A percentile compares a stretch with the other conserved stretches of the same genome.
Conservation (phyloP, 75 land plant species). For the Cryptomeria japonica region DNA sequence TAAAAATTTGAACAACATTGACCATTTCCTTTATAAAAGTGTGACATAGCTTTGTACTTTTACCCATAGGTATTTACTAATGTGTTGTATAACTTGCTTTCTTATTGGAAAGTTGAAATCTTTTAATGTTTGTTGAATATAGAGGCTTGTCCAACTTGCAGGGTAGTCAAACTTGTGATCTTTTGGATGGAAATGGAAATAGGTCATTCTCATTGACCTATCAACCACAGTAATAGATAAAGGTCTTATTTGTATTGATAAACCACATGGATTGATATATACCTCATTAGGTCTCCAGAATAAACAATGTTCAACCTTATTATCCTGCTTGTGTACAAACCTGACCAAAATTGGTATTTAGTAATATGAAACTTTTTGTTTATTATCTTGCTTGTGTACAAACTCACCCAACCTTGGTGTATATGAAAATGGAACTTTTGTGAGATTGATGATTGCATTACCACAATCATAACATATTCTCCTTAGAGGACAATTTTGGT, state of each 20-base stretch:
- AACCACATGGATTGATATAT: background rate
- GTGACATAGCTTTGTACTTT: too few relatives aligned
- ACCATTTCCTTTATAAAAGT: too few relatives aligned
- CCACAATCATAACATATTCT: background rate
- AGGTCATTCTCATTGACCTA: background rate
- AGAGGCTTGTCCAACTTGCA: background rate
- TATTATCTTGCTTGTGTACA: background rate
- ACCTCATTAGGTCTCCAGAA: background rate
- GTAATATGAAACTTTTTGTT: too few relatives aligned
- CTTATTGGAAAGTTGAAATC: background rate
- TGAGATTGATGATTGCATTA: background rate
- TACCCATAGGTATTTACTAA: background rate
- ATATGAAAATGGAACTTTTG: background rate
- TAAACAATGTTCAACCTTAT: background rate
- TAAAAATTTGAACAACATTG: too few relatives aligned
- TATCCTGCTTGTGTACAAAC: too few relatives aligned
- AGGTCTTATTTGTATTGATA: background rate
- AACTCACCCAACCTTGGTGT: background rate
- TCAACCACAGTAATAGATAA: background rate
- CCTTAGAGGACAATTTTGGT: background rate
- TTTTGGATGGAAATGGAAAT: background rate
- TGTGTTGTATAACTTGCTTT: background rate
- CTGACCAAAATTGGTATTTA: too few relatives aligned
- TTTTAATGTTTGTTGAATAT: slow-evolving; percentile 1
- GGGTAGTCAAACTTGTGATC: background rate